A percentile compares a stretch with the other conserved stretches of the same genome.
These are phyloP conservation scores for Microthlaspi erraticum DNA, from an alignment of 345 rosid genomes.

Conservation along the genomic window DNA sequence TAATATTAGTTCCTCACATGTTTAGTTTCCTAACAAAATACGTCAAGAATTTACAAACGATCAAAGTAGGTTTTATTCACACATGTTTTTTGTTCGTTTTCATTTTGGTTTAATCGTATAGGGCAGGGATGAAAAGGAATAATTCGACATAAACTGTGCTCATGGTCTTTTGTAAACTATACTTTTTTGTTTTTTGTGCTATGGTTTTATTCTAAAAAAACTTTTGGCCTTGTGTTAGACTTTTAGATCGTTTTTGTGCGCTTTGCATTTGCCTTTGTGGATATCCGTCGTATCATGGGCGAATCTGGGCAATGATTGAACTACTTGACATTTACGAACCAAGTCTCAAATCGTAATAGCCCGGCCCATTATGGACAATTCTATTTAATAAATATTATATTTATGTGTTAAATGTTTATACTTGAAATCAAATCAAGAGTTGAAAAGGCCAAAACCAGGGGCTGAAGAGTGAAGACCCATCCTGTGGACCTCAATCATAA, in stretches of 20 bases:
- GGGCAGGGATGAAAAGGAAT: background rate
- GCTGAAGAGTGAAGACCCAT: slow-evolving; percentile 21
- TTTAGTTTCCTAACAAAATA: slow-evolving; percentile 2
- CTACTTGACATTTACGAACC: background rate
- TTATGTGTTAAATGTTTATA: background rate
- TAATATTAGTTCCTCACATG: no score
- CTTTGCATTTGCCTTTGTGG: background rate
- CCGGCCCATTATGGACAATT: slow-evolving; percentile 21
- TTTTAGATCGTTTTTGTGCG: background rate
- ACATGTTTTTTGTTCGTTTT: background rate
- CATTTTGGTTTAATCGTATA: slow-evolving; percentile 4
- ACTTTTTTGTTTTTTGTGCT: background rate
- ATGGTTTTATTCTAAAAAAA: background rate
- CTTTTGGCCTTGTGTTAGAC: background rate
- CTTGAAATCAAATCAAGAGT: no score
- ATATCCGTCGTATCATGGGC: no score
- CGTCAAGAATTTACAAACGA: background rate
- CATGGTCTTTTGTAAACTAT: background rate
- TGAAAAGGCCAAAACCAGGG: slow-evolving; percentile 38
- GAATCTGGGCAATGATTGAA: no score
- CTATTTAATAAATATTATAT: background rate
- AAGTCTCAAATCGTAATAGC: background rate
- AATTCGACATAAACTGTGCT: background rate
- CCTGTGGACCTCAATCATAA: slow-evolving; percentile 28
- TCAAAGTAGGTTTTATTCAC: background rate